Evolutionary conservation across 805 yeast genomes (phyloP).

Genomic region (Spathaspora girioi): DNA sequence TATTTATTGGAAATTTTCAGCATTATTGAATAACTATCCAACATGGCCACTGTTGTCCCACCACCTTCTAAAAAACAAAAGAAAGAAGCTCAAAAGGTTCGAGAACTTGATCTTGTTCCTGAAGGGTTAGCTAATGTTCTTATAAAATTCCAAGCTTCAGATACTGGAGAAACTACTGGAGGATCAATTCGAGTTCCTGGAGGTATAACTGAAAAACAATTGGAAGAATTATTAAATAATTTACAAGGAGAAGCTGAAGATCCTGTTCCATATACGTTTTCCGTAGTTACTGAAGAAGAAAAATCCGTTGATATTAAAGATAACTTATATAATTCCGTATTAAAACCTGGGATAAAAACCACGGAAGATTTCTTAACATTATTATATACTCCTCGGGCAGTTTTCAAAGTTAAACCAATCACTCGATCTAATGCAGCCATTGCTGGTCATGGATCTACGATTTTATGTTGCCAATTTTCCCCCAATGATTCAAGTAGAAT

Average conservation of each 20-base stretch:
- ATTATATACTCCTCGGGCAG: conserved; percentile 91
- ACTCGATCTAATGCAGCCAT: conserved; percentile 90
- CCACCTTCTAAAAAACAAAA: conserved; percentile 90
- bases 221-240: conserved; percentile 84
- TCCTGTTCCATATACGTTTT: conserved; percentile 86
- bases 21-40: not conserved
- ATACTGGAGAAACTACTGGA: conserved; percentile 83
- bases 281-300: conserved; percentile 50
- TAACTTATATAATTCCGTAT: conserved; percentile 72
- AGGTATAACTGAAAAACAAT: conserved; percentile 74
- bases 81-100: conserved; percentile 76
- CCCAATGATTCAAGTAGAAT: conserved; percentile 81
- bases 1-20: not conserved
- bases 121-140: conserved; percentile 81
- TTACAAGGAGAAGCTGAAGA: conserved; percentile 69
- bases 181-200: conserved; percentile 91
- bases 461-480: conserved; percentile 88
- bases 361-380: conserved; percentile 92
- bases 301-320: conserved; percentile 66
- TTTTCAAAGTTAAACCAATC: conserved; percentile 87
- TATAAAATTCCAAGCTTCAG: conserved; percentile 87
- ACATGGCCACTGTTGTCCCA: conserved; percentile 90
- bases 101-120: conserved; percentile 72
- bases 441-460: conserved; percentile 93
- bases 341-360: conserved; percentile 81